Base-by-base conservation (phyloP, 768 basidiomycete genomes). In the Auricularia auricula-judae region DNA sequence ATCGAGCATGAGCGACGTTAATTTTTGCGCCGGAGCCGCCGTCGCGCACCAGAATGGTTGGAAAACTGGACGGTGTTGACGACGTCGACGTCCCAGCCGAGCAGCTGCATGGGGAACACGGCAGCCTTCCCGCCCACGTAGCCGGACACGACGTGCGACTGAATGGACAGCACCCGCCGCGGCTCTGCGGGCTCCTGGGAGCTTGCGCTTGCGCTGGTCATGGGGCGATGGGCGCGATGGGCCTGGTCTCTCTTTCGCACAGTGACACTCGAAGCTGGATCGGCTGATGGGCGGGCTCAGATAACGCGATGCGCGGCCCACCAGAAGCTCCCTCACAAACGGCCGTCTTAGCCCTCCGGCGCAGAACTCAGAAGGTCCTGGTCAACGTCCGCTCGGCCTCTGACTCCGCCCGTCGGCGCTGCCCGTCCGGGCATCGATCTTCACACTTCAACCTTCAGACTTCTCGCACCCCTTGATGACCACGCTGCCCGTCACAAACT, bases 71-170 rank as follows among this genome's bases (percentile, higher is more conserved):
- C 95, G 1, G 93, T 93, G 71, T 94, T 95, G 23, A 96, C 83
- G 64, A 88, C 93, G 79, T 99, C 97, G 56, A 98, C 95, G 68
- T 99, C 93, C 75, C 88, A 98, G 11, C 93, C 96, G 56, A 98
- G 83, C 66, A 78, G 71, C 80, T 84, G 96, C 68, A 85, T 84
- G 1, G 88, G 86, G 69, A 89, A 89, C 4, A 85, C 82, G 0
- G 88, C 87, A 8, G 87, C 88, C 72, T 89, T 90, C 34, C 87
- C 86, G 65, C 95, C 96, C 5, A 95, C 96, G 71, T 96, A 98
- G 60, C 96, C 96, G 68, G 87, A 92, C 10, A 88, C 85, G 65
- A 98, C 96, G 70, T 98, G 96, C 2, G 90, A 93, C 70, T 98
- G 96, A 61, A 98, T 84, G 69, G 91, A 93, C 51, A 98, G 79